Base-by-base conservation (phyloP, 108 stramenopile genomes). In the Nitzschia putrida region DNA sequence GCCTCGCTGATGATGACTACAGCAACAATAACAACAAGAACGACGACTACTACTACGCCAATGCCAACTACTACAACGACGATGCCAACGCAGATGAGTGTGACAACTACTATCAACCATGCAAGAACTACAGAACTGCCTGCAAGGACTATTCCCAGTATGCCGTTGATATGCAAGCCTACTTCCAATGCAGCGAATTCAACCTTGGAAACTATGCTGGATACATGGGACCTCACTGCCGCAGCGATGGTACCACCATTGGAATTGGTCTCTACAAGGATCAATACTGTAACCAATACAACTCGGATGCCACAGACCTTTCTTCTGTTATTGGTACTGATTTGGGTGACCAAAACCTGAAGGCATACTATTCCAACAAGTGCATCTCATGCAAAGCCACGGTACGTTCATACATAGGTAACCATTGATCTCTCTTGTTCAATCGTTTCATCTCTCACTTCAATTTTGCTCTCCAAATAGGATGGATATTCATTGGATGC, bases 171-270 rank as follows among this genome's bases (percentile, higher is more conserved):
- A 40, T 71, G 64, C 63, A 66, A 44, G 70, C 66, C 5, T 81
- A 73, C 53, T 82, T 87, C 50, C 49, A 70, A 21, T 87, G 86
- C 64, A 40, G 61, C 11, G 61, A 71, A 53, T 78, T 78, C 53
- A 54, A 74, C 14, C 50, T 79, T 29, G 81, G 76, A 41, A 77
- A 80, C 51, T 49, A 69, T 41, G 66, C 67, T 21, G 72, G 57
- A 44, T 89, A 86, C 61, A 53, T 90, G 11, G 88, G 85, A 40
- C 93, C 93, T 9, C 88, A 91, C 47, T 95, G 93, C 53, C 57
- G 69, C 13, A 53, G 56, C 26, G 89, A 95, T 54, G 88, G 88
- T 39, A 73, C 72, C 47, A 85, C 87, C 29, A 88, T 95, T 66
- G 80, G 78, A 14, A 82, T 95, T 43, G 93, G 88, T 16, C 50